These are phyloP conservation scores for Xanthoconium separans DNA, from an alignment of 1,284 basidiomycete species.

Conservation along the genomic window DNA sequence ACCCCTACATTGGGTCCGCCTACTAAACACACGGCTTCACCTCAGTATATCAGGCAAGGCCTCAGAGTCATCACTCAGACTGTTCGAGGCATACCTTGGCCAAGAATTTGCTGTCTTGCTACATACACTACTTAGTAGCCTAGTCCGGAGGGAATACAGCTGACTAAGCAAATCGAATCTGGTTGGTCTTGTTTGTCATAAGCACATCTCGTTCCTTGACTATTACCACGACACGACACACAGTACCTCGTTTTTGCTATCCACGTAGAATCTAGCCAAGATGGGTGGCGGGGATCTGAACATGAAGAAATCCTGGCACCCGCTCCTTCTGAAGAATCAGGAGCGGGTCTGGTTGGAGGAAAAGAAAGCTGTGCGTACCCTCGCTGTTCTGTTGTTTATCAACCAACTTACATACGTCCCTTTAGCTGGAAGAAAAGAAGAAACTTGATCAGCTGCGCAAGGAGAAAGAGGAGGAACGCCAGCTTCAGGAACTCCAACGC, in stretches of 20 bases:
- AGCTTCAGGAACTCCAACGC: constrained; percentile 93
- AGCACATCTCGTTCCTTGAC: not conserved
- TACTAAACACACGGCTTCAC: not conserved
- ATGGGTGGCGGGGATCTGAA: constrained; percentile 96
- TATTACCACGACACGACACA: constrained; percentile 7
- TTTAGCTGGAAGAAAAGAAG: constrained; percentile 94
- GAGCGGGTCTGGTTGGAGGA: constrained; percentile 99
- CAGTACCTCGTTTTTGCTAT: too few relatives aligned
- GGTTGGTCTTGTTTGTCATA: not conserved
- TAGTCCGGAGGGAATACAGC: not conserved
- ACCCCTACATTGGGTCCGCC: not conserved
- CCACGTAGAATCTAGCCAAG: constrained; percentile 44
- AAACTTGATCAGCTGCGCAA: constrained; percentile 95
- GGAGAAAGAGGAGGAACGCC: constrained; percentile 96
- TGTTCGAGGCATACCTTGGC: too few relatives aligned
- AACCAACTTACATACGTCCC: constrained; percentile 13
- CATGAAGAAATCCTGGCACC: constrained; percentile 99
- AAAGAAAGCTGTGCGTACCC: constrained; percentile 81
- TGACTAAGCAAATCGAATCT: not conserved
- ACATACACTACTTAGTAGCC: too few relatives aligned
- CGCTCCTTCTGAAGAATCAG: constrained; percentile 97
- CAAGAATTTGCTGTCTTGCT: too few relatives aligned
- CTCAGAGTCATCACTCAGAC: too few relatives aligned
- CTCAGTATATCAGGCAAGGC: too few relatives aligned
- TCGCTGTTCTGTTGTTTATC: not conserved